A percentile compares a stretch with the other conserved stretches of the same genome.
Conservation (phyloP, 805 yeast genomes). For the Saturnispora serradocipensis region DNA sequence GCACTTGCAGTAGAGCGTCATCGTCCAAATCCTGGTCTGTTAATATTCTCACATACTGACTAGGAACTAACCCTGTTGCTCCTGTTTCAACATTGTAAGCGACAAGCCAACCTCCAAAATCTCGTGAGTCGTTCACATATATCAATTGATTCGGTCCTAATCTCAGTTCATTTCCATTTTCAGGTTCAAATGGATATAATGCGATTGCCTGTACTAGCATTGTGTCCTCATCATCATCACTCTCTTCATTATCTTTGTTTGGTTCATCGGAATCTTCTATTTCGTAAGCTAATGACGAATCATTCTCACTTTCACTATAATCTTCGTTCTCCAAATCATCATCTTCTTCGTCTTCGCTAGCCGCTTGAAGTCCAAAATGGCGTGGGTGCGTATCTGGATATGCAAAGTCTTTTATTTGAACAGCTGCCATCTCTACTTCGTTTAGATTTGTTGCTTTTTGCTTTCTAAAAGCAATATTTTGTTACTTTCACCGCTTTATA, state of each 20-base stretch:
- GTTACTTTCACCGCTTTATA: neutral
- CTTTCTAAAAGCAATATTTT: neutral
- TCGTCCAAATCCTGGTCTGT: conserved; percentile 21
- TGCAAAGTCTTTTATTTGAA: conserved; percentile 63
- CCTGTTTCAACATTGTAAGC: conserved; percentile 73
- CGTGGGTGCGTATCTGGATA: conserved; percentile 62
- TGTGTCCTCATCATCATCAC: conserved; percentile 11
- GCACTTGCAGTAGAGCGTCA: conserved; percentile 21
- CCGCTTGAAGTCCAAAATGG: conserved; percentile 43
- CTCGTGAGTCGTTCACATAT: conserved; percentile 57
- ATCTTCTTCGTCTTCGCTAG: neutral
- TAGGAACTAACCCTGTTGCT: conserved; percentile 89
- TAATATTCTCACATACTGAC: conserved; percentile 67
- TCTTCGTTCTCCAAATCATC: conserved; percentile 2
- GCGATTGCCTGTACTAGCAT: conserved; percentile 55
- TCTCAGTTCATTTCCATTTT: conserved; percentile 84
- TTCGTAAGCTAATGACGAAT: neutral
- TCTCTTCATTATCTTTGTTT: conserved; percentile 14
- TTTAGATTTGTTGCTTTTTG: neutral
- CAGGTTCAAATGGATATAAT: conserved; percentile 81
- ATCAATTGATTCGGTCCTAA: conserved; percentile 73
- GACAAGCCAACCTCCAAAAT: conserved; percentile 75
- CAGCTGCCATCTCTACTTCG: neutral
- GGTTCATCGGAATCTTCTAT: conserved; percentile 1
- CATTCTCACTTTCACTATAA: conserved; percentile 9